phyloP scores from a whole-genome alignment of 139 green algal species.

The Klebsormidium nitens region DNA sequence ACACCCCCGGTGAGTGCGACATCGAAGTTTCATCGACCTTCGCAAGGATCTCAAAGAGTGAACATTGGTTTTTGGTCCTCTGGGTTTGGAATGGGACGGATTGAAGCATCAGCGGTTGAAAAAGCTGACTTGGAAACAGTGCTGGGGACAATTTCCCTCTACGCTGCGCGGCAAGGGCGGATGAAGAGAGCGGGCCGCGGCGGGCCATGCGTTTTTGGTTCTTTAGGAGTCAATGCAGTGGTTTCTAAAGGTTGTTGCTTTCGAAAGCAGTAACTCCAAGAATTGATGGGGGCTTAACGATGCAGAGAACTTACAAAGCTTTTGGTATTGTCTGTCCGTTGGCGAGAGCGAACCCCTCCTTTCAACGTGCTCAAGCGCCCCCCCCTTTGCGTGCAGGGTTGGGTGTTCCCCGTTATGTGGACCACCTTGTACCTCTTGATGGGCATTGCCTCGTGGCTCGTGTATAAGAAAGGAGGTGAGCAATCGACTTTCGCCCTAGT shows the following conservation, averaged over 20 bases:
- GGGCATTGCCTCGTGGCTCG: constrained; percentile 34
- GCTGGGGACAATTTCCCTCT: neutral
- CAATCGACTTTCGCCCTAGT: neutral
- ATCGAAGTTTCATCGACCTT: too few species aligned
- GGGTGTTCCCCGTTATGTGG: constrained; percentile 33
- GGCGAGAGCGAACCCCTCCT: neutral
- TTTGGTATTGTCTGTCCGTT: neutral
- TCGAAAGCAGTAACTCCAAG: too few species aligned
- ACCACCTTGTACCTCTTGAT: constrained; percentile 36
- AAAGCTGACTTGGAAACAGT: neutral
- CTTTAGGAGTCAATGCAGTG: neutral
- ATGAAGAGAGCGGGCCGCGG: neutral
- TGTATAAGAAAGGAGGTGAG: constrained; percentile 29
- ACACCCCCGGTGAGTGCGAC: constrained; percentile 32
- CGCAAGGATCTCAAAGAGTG: too few species aligned
- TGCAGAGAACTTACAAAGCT: neutral
- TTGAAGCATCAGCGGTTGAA: constrained; percentile 4
- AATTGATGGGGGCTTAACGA: too few species aligned
- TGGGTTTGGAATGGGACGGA: neutral
- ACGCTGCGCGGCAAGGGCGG: too few species aligned
- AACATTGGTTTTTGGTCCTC: neutral
- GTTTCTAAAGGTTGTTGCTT: neutral
- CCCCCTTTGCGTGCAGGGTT: constrained; percentile 9
- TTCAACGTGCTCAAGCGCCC: neutral
- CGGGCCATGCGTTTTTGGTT: neutral